phyloP scores from a whole-genome alignment of 139 green algal species.

The Spirogloea muscicola region DNA sequence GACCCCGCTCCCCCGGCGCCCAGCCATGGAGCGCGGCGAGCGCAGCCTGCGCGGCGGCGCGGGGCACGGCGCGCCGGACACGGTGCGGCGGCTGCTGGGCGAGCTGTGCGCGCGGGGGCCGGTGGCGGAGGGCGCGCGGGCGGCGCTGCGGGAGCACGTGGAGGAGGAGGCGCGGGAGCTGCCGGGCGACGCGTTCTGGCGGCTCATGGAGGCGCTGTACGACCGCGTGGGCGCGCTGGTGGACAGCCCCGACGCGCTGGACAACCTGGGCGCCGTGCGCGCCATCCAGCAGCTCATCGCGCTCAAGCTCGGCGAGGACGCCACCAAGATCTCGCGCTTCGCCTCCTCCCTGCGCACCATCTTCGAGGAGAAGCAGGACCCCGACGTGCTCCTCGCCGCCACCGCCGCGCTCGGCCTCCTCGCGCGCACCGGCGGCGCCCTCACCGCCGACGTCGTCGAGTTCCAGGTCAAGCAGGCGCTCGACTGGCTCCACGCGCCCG shows the following conservation, averaged over 20 bases:
- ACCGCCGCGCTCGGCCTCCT: conserved; percentile 73
- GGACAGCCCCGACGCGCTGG: conserved; percentile 32
- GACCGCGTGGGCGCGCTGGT: conserved; percentile 62
- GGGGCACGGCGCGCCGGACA: conserved; percentile 1
- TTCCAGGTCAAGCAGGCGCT: conserved; percentile 63
- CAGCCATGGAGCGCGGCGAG: too few species aligned
- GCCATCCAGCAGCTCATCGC: conserved; percentile 88
- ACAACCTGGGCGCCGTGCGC: conserved; percentile 69
- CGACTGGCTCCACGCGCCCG: conserved; percentile 55
- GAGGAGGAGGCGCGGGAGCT: conserved; percentile 70
- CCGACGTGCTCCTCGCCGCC: conserved; percentile 60
- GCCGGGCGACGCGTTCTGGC: conserved; percentile 65
- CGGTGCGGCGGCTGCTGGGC: conserved; percentile 8
- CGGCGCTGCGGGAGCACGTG: conserved; percentile 68
- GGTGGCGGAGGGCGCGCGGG: conserved; percentile 22
- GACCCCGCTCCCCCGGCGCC: too few species aligned
- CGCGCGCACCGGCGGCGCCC: conserved; percentile 59
- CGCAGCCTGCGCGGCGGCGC: neutral
- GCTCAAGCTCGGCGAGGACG: conserved; percentile 63
- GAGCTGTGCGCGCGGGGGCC: conserved; percentile 22
- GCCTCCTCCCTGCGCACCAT: conserved; percentile 58
- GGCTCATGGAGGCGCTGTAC: conserved; percentile 71
- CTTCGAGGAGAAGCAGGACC: conserved; percentile 56
- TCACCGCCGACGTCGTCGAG: conserved; percentile 85
- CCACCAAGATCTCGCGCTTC: conserved; percentile 63